phyloP scores from a whole-genome alignment of 257 asterid species.

The Euphrasia confusa region DNA sequence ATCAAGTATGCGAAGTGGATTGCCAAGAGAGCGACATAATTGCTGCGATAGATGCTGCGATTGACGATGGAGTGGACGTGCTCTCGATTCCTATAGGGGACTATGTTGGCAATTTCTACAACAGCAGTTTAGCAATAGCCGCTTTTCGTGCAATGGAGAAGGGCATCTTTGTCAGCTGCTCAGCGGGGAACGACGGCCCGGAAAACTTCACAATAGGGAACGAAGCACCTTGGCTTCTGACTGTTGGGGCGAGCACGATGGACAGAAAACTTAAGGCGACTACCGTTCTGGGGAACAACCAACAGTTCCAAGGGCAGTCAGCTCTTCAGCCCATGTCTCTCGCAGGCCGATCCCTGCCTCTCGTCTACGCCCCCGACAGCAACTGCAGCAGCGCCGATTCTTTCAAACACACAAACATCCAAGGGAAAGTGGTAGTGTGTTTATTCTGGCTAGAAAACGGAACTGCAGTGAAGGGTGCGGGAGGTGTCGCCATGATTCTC shows the following conservation, averaged over 20 bases:
- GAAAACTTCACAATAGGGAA: neutral
- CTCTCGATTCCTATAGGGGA: constrained; percentile 24
- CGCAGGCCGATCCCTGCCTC: neutral
- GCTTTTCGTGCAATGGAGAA: constrained; percentile 39
- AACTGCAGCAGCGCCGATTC: neutral
- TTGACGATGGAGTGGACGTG: constrained; percentile 43
- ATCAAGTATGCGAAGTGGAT: constrained; percentile 28
- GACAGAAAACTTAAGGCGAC: neutral
- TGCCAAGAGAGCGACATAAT: constrained; percentile 26
- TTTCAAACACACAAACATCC: too few species aligned
- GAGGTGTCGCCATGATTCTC: constrained; percentile 25
- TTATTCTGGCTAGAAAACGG: too few species aligned
- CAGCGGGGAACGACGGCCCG: constrained; percentile 40
- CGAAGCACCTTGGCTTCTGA: too few species aligned
- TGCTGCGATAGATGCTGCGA: constrained; percentile 47
- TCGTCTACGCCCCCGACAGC: neutral
- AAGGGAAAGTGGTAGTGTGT: too few species aligned
- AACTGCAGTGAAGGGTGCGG: too few species aligned
- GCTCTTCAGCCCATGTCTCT: constrained; percentile 7
- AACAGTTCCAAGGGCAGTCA: neutral
- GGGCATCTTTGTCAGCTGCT: constrained; percentile 42
- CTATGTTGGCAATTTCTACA: constrained; percentile 8
- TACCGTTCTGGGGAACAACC: constrained; percentile 19
- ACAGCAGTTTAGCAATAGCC: constrained; percentile 24
- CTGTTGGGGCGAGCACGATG: too few species aligned